phyloP scores from a whole-genome alignment of 495 filamentous ascomycete species.

The Aspergillus bridgeri region DNA sequence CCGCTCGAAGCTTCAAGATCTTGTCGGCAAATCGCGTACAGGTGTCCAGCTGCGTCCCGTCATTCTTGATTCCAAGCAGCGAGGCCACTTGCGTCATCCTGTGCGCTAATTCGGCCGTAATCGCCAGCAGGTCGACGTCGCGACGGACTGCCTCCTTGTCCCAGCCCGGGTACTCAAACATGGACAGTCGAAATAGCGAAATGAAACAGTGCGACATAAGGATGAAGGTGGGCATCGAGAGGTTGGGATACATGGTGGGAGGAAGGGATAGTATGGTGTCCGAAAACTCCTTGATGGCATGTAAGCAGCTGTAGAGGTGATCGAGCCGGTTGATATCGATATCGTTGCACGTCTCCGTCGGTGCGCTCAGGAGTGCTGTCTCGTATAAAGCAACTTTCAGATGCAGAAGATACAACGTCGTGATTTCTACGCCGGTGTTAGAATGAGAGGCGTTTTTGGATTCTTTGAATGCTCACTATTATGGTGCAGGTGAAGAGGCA shows the following conservation, averaged over 20 bases:
- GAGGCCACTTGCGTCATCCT: neutral
- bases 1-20: neutral
- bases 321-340: neutral
- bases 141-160: neutral
- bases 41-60: neutral
- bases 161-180: neutral
- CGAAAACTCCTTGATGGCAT: neutral
- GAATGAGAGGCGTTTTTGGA: neutral
- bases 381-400: neutral
- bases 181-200: neutral
- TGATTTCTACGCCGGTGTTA: neutral
- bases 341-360: neutral
- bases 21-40: neutral
- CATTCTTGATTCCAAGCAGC: neutral
- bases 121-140: neutral
- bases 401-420: neutral
- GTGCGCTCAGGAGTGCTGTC: neutral
- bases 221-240: neutral
- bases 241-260: neutral
- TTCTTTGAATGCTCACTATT: neutral
- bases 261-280: neutral
- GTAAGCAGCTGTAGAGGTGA: neutral
- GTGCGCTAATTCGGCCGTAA: neutral
- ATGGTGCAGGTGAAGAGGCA: neutral
- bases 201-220: neutral